Evolutionary conservation across 83 land plant species (phyloP).

Genomic region (Picea mariana): DNA sequence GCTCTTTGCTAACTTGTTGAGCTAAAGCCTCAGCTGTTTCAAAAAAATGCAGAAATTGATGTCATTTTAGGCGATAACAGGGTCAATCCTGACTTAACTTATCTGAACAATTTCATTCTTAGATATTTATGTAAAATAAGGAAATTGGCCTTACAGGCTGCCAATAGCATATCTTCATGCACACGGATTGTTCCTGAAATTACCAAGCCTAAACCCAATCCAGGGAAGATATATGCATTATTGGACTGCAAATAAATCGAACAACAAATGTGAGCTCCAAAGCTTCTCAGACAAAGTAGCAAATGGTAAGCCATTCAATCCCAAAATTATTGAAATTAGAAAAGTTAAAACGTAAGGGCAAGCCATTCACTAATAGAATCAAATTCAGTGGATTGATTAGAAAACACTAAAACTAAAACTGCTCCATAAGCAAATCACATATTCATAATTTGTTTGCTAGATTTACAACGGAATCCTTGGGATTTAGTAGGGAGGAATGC

Average conservation of each 20-base stretch:
- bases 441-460: not conserved
- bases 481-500: not conserved
- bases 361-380: not conserved
- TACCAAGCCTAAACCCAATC: conserved; percentile 82
- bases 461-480: not conserved
- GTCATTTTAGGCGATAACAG: not conserved
- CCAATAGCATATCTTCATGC: conserved; percentile 85
- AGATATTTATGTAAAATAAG: not conserved
- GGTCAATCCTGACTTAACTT: not conserved
- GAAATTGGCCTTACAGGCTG: conserved; percentile 66
- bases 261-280: conserved; percentile 12
- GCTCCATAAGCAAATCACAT: not conserved
- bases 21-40: conserved; percentile 86
- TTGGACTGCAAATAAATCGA: conserved; percentile 56
- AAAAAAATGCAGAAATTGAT: not conserved
- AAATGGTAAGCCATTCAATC: not conserved
- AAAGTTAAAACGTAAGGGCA: not conserved
- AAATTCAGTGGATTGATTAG: not conserved
- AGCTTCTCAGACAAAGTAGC: not conserved
- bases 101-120: not conserved
- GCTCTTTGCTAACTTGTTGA: conserved; percentile 64
- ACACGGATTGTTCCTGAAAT: conserved; percentile 88
- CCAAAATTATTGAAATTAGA: not conserved
- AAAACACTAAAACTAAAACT: not conserved
- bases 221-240: conserved; percentile 95